Evolutionary conservation across 192 early-diverging fungal species (phyloP), one percentile per base, ranked within the genome.

Genomic region (Coemansia sp.): DNA sequence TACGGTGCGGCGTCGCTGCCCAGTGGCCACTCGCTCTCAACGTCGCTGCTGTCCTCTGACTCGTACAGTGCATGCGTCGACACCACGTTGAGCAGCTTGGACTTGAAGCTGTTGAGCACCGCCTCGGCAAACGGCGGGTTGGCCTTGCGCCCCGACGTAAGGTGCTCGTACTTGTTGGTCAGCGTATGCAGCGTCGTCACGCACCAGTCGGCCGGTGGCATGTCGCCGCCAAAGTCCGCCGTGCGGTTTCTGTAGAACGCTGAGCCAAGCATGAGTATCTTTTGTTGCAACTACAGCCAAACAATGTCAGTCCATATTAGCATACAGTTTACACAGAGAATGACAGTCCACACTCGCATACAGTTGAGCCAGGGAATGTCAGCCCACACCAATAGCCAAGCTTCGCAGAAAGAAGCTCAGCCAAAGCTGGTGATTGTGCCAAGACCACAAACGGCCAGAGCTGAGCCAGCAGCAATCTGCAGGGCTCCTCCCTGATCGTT

Each of bases 71-170:
- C 29, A 41, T 72, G 74, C 21, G 65, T 47, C 31, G 70, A 70
- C 16, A 77, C 66, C 4, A 70, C 23, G 56, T 75, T 77, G 61
- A 77, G 63, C 21, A 82, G 79, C 65, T 82, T 82, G 60, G 70
- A 69, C 74, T 82, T 82, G 70, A 82, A 82, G 79, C 70, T 82
- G 74, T 82, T 82, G 21, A 82, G 67, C 14, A 82, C 74, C 17
- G 79, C 79, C 57, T 82, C 79, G 45, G 79, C 79, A 68, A 73
- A 74, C 17, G 74, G 67, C 38, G 74, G 79, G 62, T 82, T 75
- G 57, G 75, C 74, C 64, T 82, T 82, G 69, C 79, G 74, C 55
- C 59, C 72, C 49, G 75, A 71, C 29, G 79, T 53, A 49, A 82
- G 74, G 25, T 75, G 79, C 70, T 82, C 79, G 54, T 82, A 82